Evolutionary conservation across 1,284 basidiomycete species (phyloP).

Genomic region (Ustilago cynodontis): DNA sequence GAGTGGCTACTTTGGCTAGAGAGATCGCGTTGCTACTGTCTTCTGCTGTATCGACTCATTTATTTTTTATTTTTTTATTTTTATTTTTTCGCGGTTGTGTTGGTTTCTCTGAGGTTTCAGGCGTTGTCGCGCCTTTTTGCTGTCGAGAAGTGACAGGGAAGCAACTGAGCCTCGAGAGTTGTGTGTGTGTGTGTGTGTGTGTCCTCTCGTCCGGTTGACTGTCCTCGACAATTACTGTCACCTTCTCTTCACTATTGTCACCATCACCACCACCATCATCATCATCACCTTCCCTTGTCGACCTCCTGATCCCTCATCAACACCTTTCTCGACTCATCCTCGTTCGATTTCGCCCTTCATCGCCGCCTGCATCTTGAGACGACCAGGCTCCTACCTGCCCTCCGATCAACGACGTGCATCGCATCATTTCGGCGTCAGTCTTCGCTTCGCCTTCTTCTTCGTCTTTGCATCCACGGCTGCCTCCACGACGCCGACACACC

Average conservation of each 20-base stretch:
- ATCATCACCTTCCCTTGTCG: background rate
- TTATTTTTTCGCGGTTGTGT: background rate
- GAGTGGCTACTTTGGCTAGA: too few species aligned
- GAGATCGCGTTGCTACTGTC: too few species aligned
- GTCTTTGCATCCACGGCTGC: background rate
- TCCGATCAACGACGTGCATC: background rate
- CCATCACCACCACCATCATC: conserved; percentile 4
- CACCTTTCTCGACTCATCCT: background rate
- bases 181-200: too few species aligned
- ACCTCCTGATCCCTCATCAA: background rate
- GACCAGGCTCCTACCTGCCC: background rate
- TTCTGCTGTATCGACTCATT: too few species aligned
- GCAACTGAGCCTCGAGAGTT: background rate
- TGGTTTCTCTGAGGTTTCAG: background rate
- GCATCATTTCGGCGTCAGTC: background rate
- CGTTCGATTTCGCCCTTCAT: background rate
- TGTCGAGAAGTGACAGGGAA: background rate
- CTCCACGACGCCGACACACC: background rate
- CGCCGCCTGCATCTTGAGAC: background rate
- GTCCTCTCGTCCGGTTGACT: conserved; percentile 6
- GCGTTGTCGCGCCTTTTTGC: background rate
- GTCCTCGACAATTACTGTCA: background rate
- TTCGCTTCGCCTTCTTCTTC: background rate
- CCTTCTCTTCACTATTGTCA: background rate
- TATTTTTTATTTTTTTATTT: too few species aligned